Evolutionary conservation across 2,329 filamentous ascomycete genomes (phyloP), one percentile per base, ranked within the genome.

Genomic region (Pseudogymnoascus sp.): DNA sequence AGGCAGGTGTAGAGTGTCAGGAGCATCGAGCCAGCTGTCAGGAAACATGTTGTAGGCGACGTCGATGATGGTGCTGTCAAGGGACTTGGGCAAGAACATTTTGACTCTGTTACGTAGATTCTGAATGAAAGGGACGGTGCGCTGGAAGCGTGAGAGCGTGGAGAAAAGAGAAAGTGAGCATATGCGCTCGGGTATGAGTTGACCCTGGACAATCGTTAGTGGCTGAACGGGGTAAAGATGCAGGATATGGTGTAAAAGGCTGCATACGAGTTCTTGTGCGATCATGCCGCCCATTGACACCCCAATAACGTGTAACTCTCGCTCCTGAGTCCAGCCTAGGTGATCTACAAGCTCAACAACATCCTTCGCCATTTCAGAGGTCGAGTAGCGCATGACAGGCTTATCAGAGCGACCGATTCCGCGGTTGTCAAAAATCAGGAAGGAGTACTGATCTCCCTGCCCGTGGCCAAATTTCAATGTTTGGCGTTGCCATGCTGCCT

Each of bases 211-310:
- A 40, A 61, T 31, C 33, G 23, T 62, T 31, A 21, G 26, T 4
- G 11, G n/a, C 10, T 11, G 26, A 46, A 21, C 19, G 21, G 4
- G 2, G 33, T 33, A 59, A 60, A 38, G 29, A 7, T 6, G 17
- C 5, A 29, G 59, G 19, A 61, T 10, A 62, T 65, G 15, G 71
- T 69, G 21, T 26, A 31, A 5, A 26, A 23, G 21, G 42, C 23
- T 11, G 71, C 76, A 70, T 73, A 81, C 83, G 3, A 96, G 72
- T 76, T 96, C 92, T 75, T 96, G 92, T 2, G 90, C 85, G 70
- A 96, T 93, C 92, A 96, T 96, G 71, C 92, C 91, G 67, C 91
- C 91, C 83, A 96, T 89, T 64, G 88, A 91, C 67, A 93, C 86
- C 63, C 91, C 92, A 35, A 89, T 79, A 61, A 96, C 74, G 76